Base-by-base conservation (phyloP, 2,329 filamentous ascomycete genomes). In the Phialemonium atrogriseum region DNA sequence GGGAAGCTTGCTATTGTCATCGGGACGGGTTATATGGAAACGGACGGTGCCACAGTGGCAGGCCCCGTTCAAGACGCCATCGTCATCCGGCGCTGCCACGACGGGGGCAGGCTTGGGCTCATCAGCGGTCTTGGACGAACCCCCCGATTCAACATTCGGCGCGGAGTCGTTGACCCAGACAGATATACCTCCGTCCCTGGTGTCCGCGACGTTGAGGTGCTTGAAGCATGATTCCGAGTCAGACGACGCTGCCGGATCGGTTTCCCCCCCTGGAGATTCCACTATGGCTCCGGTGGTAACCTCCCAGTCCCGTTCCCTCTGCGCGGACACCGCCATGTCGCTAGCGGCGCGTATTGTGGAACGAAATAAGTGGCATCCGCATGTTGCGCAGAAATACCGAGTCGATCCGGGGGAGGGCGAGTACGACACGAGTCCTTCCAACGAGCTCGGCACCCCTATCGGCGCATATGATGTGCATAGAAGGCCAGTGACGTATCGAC, bases 21-120 rank as follows among this genome's bases (percentile, higher is more conserved):
- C 59, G 1, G 78, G 78, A 3, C 64, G 66, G 5, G 67, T 68
- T 44, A 84, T 64, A 43, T 57, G 60, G 48, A 82, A 73, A 10
- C 61, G 49, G 10, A 82, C 60, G 3, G 60, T 65, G 5, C 60
- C 56, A 48, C 77, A 82, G 43, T 69, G 64, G 36, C 57, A 60
- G 3, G 47, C 33, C 0, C 50, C 55, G 1, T 32, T 27, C 4
- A 52, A 44, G 5, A 30, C 10, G 13, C 39, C 33, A 5, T 28
- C 16, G 5, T 24, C 15, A 2, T 6, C n/a, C n/a, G n/a, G n/a
- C 11, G 7, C 21, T 18, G 12, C 16, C 6, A 7, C 26, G 13
- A 4, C 18, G 24, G 10, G 27, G 24, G 0, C 19, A 15, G 29
- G 13, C 16, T 27, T 14, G 12, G 13, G 10, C 10, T 17, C 13